Evolutionary conservation across 768 basidiomycete species (phyloP), one percentile per base, ranked within the genome.

Genomic region (Cystofilobasidium bisporidii): DNA sequence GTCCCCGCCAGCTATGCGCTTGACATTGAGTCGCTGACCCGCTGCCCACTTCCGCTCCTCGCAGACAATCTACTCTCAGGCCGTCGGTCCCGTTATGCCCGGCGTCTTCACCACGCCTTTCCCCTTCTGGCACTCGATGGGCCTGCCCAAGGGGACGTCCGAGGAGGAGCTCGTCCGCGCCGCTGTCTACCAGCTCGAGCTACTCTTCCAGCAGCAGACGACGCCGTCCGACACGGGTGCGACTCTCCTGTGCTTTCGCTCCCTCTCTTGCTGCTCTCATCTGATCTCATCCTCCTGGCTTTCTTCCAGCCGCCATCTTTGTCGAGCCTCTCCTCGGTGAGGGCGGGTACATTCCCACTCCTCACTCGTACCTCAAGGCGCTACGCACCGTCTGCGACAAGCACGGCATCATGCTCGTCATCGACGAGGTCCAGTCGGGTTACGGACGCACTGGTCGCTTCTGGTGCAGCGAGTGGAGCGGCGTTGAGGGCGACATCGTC

Each of bases 281-380:
- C 14, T 15, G 45, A 47, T 20, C 11, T 47, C 11, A 22, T 12
- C 11, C 5, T 5, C 17, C 22, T 14, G 15, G 4, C n/a, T n/a
- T 3, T n/a, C 47, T 24, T 30, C 11, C 38, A 0, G 91, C 93
- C 1, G 92, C 91, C n/a, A 86, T 97, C 73, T 78, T 98, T 70
- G 78, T 98, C 50, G 94, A 98, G 80, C 89, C 94, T 45, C 87
- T 97, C 0, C 81, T 97, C 36, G 93, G 92, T 26, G 94, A 97
- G 77, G 94, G 94, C 38, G 94, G 94, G 1, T 97, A 98, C 77
- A 88, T 96, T 20, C 86, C 89, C 32, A 89, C 91, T 0, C 89
- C 91, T 0, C 74, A 83, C 1, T 83, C 83, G 26, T 98, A 88
- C 80, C 77, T 98, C 68, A 81, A 83, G 57, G 91, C 89, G n/a